These are phyloP conservation scores for Lasiosphaeria miniovina DNA, from an alignment of 495 filamentous ascomycete genomes.

Conservation along the genomic window DNA sequence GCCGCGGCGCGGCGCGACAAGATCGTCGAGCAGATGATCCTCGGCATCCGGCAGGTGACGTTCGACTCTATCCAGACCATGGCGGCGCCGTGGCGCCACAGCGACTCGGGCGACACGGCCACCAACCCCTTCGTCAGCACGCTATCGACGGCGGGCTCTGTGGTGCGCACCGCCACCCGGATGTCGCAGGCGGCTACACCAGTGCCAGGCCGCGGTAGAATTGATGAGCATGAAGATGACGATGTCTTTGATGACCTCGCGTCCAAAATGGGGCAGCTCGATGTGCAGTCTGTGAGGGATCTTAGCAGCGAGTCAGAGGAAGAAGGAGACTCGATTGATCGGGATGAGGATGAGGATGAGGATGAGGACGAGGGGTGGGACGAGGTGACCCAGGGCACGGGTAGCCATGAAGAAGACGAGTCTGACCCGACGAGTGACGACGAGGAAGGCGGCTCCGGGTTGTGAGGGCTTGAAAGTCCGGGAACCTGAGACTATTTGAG, in stretches of 20 bases:
- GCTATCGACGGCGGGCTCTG: neutral
- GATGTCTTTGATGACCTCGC: neutral
- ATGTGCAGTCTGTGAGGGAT: neutral
- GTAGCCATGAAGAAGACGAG: too few species aligned
- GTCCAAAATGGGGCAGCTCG: neutral
- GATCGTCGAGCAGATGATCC: constrained; percentile 21
- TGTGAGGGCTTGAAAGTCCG: too few species aligned
- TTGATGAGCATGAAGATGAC: too few species aligned
- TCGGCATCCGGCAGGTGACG: neutral
- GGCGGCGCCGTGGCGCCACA: neutral
- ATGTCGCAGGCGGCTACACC: neutral
- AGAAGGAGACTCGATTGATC: too few species aligned
- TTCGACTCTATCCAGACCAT: neutral
- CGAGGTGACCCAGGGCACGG: too few species aligned
- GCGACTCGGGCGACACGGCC: constrained; percentile 21
- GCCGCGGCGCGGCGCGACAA: neutral
- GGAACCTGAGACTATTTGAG: too few species aligned
- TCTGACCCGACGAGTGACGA: too few species aligned
- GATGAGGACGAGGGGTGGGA: too few species aligned
- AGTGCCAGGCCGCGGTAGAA: neutral
- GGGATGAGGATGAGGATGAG: too few species aligned
- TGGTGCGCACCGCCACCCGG: too few species aligned
- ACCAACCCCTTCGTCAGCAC: constrained; percentile 6
- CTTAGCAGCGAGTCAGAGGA: too few species aligned
- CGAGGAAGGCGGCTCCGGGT: too few species aligned